phyloP scores from a whole-genome alignment of 805 yeast species.

The Metschnikowia sp. region DNA sequence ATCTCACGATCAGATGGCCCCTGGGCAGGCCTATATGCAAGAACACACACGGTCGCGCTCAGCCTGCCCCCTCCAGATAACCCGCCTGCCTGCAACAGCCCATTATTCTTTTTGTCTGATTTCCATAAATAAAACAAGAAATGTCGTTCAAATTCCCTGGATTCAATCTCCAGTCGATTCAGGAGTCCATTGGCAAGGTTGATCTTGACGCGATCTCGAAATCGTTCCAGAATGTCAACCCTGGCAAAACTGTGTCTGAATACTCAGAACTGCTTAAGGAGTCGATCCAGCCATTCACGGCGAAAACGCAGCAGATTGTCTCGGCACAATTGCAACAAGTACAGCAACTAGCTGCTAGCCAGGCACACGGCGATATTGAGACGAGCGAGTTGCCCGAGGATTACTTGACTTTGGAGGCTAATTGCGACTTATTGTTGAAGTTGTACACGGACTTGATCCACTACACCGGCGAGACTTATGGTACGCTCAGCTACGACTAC shows the following conservation, averaged over 20 bases:
- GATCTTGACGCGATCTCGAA: conserved; percentile 35
- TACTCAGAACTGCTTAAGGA: conserved; percentile 41
- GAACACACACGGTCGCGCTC: too few species aligned
- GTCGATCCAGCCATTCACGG: conserved; percentile 50
- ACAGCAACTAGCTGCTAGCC: conserved; percentile 35
- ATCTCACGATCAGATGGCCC: too few species aligned
- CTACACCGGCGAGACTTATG: conserved; percentile 53
- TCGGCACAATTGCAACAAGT: conserved; percentile 60
- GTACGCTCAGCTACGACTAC: conserved; percentile 73
- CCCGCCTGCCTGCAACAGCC: too few species aligned
- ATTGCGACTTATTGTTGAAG: conserved; percentile 60
- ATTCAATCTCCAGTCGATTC: conserved; percentile 37
- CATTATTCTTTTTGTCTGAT: too few species aligned
- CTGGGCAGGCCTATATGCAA: too few species aligned
- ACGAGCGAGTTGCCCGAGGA: conserved; percentile 74
- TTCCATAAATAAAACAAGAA: not conserved
- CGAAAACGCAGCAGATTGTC: conserved; percentile 56
- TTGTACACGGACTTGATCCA: conserved; percentile 52
- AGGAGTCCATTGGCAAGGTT: conserved; percentile 40
- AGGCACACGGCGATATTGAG: conserved; percentile 44
- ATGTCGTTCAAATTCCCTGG: conserved; percentile 41
- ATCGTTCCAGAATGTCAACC: conserved; percentile 33
- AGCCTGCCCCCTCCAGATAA: too few species aligned
- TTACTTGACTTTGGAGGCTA: conserved; percentile 62
- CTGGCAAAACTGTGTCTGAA: conserved; percentile 39